Evolutionary conservation across 768 basidiomycete genomes (phyloP).

Genomic region (Leccinum ochraceum): DNA sequence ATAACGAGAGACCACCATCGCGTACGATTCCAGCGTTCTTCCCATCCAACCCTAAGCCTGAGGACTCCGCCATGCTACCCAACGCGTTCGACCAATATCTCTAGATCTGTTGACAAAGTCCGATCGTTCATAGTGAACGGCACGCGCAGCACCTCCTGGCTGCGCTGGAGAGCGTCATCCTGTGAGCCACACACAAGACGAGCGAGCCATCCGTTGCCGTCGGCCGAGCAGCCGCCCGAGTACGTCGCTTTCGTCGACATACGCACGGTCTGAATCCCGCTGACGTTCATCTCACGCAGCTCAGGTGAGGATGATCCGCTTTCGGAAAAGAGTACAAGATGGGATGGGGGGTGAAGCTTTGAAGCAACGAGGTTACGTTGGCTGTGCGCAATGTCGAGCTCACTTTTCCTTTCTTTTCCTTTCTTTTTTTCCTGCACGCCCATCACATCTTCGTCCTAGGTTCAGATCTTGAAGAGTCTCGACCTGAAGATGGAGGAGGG

Average conservation of each 20-base stretch:
- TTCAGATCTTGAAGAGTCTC: background rate
- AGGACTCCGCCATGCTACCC: background rate
- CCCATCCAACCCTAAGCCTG: background rate
- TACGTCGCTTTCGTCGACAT: background rate
- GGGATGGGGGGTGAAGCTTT: background rate
- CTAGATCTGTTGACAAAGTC: background rate
- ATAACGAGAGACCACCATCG: conserved; percentile 1
- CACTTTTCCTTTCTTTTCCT: background rate
- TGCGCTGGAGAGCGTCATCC: background rate
- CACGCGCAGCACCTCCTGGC: background rate
- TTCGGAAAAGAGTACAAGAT: background rate
- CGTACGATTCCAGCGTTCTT: background rate
- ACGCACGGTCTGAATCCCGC: background rate
- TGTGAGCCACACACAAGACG: background rate
- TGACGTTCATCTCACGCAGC: background rate
- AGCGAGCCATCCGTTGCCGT: no score
- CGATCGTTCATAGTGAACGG: background rate
- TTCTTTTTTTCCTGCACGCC: background rate
- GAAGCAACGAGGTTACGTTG: background rate
- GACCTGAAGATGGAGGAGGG: no score
- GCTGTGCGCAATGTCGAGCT: background rate
- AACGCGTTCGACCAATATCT: background rate
- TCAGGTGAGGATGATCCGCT: background rate
- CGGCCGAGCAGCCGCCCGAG: background rate
- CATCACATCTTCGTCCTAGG: background rate